Evolutionary conservation across 768 basidiomycete genomes (phyloP).

Genomic region (Dacryopinax primogenitus): DNA sequence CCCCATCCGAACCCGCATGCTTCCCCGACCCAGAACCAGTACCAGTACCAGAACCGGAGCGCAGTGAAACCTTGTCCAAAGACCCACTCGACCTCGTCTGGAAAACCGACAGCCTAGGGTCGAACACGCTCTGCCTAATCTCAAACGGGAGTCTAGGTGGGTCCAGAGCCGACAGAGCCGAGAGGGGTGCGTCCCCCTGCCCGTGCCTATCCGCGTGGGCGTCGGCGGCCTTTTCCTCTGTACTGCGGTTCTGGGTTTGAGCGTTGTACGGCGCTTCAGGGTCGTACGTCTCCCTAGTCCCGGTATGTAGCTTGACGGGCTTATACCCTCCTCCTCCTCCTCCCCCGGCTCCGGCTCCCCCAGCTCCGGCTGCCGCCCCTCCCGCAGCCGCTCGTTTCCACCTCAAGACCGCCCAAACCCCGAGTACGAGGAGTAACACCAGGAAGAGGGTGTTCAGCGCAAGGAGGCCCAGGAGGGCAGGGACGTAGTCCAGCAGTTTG

Average conservation of each 20-base stretch:
- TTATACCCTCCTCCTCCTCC: not conserved
- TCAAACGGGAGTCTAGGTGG: not conserved
- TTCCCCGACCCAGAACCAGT: no score
- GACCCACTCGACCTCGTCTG: not conserved
- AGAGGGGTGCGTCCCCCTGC: no score
- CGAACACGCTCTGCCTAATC: not conserved
- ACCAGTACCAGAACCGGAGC: no score
- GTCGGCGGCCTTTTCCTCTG: not conserved
- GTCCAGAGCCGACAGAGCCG: not conserved
- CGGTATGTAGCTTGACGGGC: not conserved
- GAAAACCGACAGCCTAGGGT: not conserved
- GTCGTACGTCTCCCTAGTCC: not conserved
- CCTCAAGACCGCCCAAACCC: no score
- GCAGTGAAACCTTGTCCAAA: not conserved
- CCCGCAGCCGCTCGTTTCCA: no score
- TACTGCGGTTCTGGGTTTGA: not conserved
- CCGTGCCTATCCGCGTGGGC: not conserved
- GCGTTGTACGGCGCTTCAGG: not conserved
- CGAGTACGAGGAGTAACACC: slow-evolving; percentile 42
- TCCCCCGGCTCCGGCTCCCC: not conserved
- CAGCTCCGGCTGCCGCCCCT: not conserved
- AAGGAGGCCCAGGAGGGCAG: slow-evolving; percentile 61
- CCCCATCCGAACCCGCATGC: no score
- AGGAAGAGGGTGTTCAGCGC: slow-evolving; percentile 66
- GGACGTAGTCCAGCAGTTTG: slow-evolving; percentile 51